Evolutionary conservation across 192 early-diverging fungal genomes (phyloP).

Genomic region (Funneliformis mosseae): DNA sequence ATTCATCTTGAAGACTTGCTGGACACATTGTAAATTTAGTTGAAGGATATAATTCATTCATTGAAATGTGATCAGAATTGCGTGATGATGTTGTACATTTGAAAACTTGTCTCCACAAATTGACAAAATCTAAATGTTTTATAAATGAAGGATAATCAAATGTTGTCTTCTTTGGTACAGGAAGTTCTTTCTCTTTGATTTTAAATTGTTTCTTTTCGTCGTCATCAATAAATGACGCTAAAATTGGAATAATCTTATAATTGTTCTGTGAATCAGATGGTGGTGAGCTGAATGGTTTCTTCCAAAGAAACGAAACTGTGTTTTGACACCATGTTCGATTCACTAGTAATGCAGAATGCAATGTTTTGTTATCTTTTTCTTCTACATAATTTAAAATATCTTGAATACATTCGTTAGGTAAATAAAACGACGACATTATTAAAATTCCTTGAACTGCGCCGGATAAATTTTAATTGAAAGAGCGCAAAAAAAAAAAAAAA

Average conservation of each 20-base stretch:
- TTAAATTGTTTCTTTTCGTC: background rate
- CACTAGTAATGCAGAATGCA: background rate
- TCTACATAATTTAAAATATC: background rate
- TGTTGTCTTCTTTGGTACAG: background rate
- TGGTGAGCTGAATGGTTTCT: background rate
- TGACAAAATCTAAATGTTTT: background rate
- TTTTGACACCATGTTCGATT: slow-evolving; percentile 1
- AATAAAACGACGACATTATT: background rate
- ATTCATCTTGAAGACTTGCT: background rate
- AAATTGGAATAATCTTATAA: background rate
- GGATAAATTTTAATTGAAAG: too few relatives aligned
- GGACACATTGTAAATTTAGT: background rate
- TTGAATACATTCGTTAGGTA: background rate
- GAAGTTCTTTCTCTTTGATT: background rate
- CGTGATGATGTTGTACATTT: background rate
- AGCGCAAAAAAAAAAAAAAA: too few relatives aligned
- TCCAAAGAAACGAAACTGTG: slow-evolving; percentile 2
- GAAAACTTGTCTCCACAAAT: background rate
- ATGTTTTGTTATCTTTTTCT: background rate
- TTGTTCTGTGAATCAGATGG: background rate
- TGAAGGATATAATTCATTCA: background rate
- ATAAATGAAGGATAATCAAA: background rate
- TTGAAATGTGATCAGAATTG: background rate
- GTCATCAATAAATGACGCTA: background rate
- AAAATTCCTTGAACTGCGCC: background rate